Conservation (phyloP, 192 early-diverging fungal species). For the Umbelopsis vinacea region DNA sequence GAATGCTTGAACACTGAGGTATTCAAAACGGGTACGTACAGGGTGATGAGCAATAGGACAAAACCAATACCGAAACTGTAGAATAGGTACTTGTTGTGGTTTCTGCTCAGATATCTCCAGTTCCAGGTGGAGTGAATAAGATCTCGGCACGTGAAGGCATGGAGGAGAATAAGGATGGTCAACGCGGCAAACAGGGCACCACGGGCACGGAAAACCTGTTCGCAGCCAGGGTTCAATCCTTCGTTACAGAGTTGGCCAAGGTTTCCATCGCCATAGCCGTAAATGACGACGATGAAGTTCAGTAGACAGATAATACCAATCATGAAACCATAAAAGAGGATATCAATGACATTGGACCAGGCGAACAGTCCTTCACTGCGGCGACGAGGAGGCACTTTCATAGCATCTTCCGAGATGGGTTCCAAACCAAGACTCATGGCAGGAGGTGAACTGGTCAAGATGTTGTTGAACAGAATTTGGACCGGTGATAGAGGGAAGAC, state of each 20-base stretch:
- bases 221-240: constrained; percentile 54
- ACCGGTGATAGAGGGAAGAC: constrained; percentile 82
- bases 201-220: constrained; percentile 71
- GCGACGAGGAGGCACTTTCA: constrained; percentile 73
- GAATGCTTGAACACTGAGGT: constrained; percentile 64
- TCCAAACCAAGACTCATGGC: constrained; percentile 81
- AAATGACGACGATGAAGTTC: constrained; percentile 68
- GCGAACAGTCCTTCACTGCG: constrained; percentile 69
- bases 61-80: constrained; percentile 51
- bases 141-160: constrained; percentile 78
- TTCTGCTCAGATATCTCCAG: constrained; percentile 43
- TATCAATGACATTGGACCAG: constrained; percentile 67
- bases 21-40: constrained; percentile 74
- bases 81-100: constrained; percentile 59
- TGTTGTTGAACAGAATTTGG: constrained; percentile 81
- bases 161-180: constrained; percentile 71
- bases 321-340: constrained; percentile 66
- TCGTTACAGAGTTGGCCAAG: constrained; percentile 65
- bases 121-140: constrained; percentile 66
- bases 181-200: constrained; percentile 73
- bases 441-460: constrained; percentile 80
- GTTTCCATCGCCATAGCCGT: constrained; percentile 62
- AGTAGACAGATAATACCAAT: constrained; percentile 68
- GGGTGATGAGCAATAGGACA: constrained; percentile 54
- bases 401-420: constrained; percentile 62